A percentile compares a stretch with the other conserved stretches of the same genome.
Conservation (phyloP, 768 basidiomycete genomes). For the Lentinula edodes region DNA sequence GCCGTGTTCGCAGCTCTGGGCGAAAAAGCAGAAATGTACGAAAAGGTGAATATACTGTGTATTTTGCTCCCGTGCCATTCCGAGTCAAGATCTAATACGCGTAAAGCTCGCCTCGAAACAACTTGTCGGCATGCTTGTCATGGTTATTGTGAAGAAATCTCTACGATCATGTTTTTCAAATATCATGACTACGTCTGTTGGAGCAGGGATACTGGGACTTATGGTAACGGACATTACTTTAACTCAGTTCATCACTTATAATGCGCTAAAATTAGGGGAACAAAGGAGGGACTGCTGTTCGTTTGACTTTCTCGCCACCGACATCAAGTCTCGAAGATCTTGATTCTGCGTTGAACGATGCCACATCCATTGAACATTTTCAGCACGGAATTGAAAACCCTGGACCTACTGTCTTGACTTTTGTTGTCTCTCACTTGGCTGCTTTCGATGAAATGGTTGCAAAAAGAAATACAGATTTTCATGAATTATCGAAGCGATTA, state of each 20-base stretch:
- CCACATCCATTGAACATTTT: background rate
- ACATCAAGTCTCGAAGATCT: conserved; percentile 8
- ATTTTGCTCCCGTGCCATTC: background rate
- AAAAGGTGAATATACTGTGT: conserved; percentile 43
- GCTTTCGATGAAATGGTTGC: conserved; percentile 80
- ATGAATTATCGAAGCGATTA: conserved; percentile 58
- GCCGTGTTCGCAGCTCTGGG: conserved; percentile 70
- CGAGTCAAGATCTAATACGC: background rate
- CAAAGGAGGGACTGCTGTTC: conserved; percentile 72
- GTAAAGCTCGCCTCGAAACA: conserved; percentile 65
- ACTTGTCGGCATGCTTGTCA: conserved; percentile 78
- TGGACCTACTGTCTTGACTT: conserved; percentile 51
- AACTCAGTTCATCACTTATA: background rate
- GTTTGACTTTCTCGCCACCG: conserved; percentile 49
- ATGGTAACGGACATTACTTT: conserved; percentile 43
- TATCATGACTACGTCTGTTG: conserved; percentile 47
- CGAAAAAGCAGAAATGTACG: conserved; percentile 54
- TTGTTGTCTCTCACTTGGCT: conserved; percentile 79
- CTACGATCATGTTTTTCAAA: conserved; percentile 47
- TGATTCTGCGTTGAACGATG: background rate
- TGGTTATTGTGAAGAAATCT: conserved; percentile 57
- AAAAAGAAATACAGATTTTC: conserved; percentile 68
- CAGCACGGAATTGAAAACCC: conserved; percentile 11
- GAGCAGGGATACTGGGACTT: conserved; percentile 71
- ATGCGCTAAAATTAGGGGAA: conserved; percentile 53